Percentiles rank a stretch among this genome's conserved stretches.
These are phyloP conservation scores for Atkinsonella texensis DNA, from an alignment of 2,329 filamentous ascomycete species.

Conservation along the genomic window DNA sequence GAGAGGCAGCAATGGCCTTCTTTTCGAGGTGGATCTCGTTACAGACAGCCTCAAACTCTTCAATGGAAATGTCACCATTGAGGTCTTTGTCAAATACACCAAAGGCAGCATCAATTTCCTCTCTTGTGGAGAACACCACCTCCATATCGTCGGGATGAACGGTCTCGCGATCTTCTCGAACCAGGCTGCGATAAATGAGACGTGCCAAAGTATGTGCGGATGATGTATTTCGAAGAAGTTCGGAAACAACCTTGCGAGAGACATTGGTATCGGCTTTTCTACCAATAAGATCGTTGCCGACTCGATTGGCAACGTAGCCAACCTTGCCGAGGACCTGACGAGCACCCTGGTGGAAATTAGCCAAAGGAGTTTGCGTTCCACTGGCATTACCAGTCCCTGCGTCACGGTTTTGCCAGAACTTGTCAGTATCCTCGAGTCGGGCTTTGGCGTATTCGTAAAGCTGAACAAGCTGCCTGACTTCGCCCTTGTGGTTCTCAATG, in stretches of 20 bases:
- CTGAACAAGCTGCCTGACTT: constrained; percentile 51
- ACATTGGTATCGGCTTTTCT: constrained; percentile 59
- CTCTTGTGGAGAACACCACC: constrained; percentile 64
- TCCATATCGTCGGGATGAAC: constrained; percentile 69
- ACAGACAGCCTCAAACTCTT: constrained; percentile 84
- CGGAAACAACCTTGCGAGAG: constrained; percentile 71
- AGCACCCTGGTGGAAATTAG: constrained; percentile 61
- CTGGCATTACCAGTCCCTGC: constrained; percentile 27
- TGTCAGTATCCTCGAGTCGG: constrained; percentile 44
- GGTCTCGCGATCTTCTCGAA: constrained; percentile 60
- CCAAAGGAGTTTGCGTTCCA: constrained; percentile 63
- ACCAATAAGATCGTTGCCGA: constrained; percentile 88
- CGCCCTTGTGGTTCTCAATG: constrained; percentile 86
- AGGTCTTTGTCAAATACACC: constrained; percentile 91
- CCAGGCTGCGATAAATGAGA: constrained; percentile 78
- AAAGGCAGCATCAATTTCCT: constrained; percentile 84
- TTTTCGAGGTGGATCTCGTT: constrained; percentile 91
- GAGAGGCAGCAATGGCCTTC: constrained; percentile 85
- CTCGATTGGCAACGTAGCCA: constrained; percentile 70
- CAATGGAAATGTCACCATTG: constrained; percentile 92
- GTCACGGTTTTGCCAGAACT: constrained; percentile 32
- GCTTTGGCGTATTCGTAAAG: constrained; percentile 65
- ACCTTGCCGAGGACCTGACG: constrained; percentile 67
- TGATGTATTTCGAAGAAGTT: constrained; percentile 58
- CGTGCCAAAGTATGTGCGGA: constrained; percentile 78